Conservation (phyloP, 116 monocot genomes). For the Posidonia oceanica region DNA sequence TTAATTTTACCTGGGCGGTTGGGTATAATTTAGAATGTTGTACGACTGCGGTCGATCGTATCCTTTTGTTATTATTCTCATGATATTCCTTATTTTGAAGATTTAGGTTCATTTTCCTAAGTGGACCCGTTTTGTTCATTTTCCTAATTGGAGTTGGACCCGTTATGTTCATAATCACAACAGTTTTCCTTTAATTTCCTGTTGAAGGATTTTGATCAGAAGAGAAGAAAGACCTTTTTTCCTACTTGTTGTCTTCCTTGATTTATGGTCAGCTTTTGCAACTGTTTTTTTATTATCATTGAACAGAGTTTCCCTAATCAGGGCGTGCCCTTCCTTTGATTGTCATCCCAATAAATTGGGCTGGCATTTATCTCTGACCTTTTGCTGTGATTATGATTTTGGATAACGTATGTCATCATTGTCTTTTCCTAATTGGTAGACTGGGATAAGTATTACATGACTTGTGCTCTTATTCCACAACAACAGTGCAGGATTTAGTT, state of each 20-base stretch:
- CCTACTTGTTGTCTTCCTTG: too few species aligned
- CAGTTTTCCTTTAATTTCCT: background rate
- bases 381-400: background rate
- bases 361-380: background rate
- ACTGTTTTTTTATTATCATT: too few species aligned
- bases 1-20: background rate
- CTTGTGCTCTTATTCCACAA: slow-evolving; percentile 20
- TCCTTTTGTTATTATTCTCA: background rate
- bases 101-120: background rate
- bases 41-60: background rate
- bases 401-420: background rate
- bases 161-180: background rate
- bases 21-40: background rate
- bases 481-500: slow-evolving; percentile 24
- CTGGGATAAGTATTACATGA: slow-evolving; percentile 15
- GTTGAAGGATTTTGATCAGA: background rate
- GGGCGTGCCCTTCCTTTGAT: background rate
- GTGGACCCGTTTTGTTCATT: background rate
- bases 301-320: background rate
- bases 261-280: too few species aligned
- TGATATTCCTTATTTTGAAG: background rate
- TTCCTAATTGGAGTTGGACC: background rate
- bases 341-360: background rate
- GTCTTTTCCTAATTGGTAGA: slow-evolving; percentile 5
- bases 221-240: too few species aligned